Evolutionary conservation across 129 eudicot genomes (phyloP).

Genomic region (Centrapalus pauciflorus): DNA sequence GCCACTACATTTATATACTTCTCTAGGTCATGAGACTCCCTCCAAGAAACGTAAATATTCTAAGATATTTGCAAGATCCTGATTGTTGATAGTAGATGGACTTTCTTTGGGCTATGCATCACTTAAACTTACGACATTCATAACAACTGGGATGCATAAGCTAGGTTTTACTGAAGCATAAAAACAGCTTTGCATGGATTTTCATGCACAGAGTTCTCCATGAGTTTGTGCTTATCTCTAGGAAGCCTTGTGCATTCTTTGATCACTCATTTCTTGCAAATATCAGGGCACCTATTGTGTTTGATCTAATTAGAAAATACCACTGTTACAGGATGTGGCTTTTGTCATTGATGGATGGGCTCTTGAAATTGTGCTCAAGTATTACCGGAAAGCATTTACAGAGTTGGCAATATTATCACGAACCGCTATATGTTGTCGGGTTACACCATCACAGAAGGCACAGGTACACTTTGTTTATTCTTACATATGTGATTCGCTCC

Average conservation of each 20-base stretch:
- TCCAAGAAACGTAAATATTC: too few species aligned
- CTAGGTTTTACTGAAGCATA: not conserved
- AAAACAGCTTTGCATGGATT: not conserved
- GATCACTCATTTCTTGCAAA: not conserved
- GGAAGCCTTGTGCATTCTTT: not conserved
- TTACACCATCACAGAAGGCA: constrained; percentile 98
- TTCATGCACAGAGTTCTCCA: not conserved
- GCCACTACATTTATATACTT: too few species aligned
- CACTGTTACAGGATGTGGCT: constrained; percentile 77
- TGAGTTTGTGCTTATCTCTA: not conserved
- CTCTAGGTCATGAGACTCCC: too few species aligned
- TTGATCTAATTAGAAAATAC: not conserved
- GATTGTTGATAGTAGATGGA: too few species aligned
- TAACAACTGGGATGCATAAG: not conserved
- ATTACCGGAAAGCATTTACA: constrained; percentile 78
- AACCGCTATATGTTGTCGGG: constrained; percentile 98
- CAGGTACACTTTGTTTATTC: constrained; percentile 49
- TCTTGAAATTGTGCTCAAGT: constrained; percentile 93
- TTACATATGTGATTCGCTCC: not conserved
- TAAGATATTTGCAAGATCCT: too few species aligned
- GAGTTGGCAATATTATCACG: constrained; percentile 87
- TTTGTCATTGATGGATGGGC: constrained; percentile 98
- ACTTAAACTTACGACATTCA: not conserved
- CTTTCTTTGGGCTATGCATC: too few species aligned
- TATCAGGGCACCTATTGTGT: not conserved